Evolutionary conservation across 495 filamentous ascomycete species (phyloP).

Genomic region (Lophium mytilinum): DNA sequence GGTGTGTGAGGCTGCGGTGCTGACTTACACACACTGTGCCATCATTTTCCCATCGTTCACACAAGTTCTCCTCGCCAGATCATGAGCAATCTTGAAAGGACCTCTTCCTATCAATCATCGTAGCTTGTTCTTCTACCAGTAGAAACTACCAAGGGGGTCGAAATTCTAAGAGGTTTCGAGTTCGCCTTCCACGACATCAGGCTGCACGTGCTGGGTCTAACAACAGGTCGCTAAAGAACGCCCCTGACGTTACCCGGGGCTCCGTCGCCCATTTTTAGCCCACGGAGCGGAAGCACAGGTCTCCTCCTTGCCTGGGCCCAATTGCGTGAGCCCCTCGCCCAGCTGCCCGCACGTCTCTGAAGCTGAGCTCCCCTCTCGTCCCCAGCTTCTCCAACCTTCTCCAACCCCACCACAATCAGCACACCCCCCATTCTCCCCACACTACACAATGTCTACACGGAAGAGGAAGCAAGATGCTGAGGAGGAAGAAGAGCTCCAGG

Average conservation of each 20-base stretch:
- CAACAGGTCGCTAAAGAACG: neutral
- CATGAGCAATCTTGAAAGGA: too few relatives aligned
- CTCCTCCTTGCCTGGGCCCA: conserved; percentile 10
- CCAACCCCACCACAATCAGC: conserved; percentile 6
- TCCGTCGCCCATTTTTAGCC: conserved; percentile 9
- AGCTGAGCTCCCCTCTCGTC: conserved; percentile 12
- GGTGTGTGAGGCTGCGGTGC: too few relatives aligned
- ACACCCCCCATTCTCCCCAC: conserved; percentile 5
- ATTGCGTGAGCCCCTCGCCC: conserved; percentile 13
- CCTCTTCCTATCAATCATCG: too few relatives aligned
- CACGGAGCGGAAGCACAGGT: neutral
- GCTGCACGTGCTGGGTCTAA: too few relatives aligned
- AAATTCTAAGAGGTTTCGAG: too few relatives aligned
- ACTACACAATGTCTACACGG: conserved; percentile 48
- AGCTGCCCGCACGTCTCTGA: conserved; percentile 1
- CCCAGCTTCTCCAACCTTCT: conserved; percentile 8
- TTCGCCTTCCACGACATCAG: too few relatives aligned
- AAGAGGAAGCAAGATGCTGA: conserved; percentile 59
- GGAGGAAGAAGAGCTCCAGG: conserved; percentile 51
- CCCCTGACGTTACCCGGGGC: neutral
- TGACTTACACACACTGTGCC: too few relatives aligned
- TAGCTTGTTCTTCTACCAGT: too few relatives aligned
- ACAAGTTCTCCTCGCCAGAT: too few relatives aligned
- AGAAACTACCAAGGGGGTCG: too few relatives aligned
- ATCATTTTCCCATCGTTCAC: too few relatives aligned